Percentiles rank a stretch among this genome's conserved stretches.
Evolutionary conservation across 257 asterid genomes (phyloP).

Genomic region (Buddleja alternifolia): DNA sequence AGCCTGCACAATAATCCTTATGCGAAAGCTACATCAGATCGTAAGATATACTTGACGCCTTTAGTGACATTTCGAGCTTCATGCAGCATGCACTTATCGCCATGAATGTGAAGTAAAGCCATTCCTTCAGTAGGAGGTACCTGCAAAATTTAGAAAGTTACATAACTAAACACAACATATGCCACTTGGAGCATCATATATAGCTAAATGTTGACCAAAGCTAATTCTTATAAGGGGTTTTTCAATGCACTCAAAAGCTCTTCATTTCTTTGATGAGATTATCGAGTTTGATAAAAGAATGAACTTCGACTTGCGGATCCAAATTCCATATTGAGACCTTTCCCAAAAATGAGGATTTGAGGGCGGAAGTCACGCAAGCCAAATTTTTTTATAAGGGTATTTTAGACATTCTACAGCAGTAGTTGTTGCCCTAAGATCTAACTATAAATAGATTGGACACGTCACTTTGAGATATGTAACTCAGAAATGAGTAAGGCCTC

Average conservation of each 20-base stretch:
- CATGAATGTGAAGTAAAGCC: conserved; percentile 93
- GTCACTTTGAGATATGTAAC: no score
- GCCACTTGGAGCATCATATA: neutral
- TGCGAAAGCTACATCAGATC: conserved; percentile 85
- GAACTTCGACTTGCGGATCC: no score
- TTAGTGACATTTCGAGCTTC: conserved; percentile 79
- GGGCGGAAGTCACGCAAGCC: no score
- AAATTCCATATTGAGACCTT: no score
- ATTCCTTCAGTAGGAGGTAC: conserved; percentile 88
- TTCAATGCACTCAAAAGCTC: neutral
- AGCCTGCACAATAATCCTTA: conserved; percentile 25
- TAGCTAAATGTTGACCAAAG: neutral
- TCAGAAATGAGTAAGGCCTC: no score
- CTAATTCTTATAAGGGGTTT: neutral
- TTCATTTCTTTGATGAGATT: no score
- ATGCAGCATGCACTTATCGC: conserved; percentile 91
- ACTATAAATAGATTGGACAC: no score
- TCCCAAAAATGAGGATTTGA: no score
- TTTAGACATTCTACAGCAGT: no score
- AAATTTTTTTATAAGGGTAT: no score
- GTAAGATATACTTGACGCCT: conserved; percentile 81
- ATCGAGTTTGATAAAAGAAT: no score
- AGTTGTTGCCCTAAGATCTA: no score
- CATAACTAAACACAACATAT: neutral
- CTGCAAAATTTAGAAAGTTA: conserved; percentile 34